A percentile compares a stretch with the other conserved stretches of the same genome.
phyloP scores from a whole-genome alignment of 2,329 filamentous ascomycete genomes.

The Microdochium trichocladiopsis region DNA sequence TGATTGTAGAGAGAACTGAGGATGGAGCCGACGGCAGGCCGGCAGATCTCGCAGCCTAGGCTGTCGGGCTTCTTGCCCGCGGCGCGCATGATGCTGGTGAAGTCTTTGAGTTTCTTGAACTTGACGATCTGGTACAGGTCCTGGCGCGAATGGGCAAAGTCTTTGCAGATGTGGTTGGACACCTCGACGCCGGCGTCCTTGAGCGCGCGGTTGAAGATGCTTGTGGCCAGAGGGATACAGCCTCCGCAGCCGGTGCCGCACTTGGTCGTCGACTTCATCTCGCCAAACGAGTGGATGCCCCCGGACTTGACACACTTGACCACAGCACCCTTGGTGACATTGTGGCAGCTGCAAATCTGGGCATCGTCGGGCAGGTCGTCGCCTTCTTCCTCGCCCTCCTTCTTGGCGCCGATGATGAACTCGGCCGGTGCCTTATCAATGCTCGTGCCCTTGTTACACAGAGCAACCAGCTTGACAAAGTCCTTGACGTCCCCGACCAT shows the following conservation, averaged over 20 bases:
- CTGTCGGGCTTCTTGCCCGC: slow-evolving; percentile 65
- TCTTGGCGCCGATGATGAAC: slow-evolving; percentile 73
- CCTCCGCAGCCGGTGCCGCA: slow-evolving; percentile 87
- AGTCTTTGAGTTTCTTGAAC: slow-evolving; percentile 67
- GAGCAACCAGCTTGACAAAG: slow-evolving; percentile 80
- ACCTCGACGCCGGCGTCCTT: slow-evolving; percentile 78
- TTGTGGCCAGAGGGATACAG: slow-evolving; percentile 81
- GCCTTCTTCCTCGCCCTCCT: slow-evolving; percentile 64
- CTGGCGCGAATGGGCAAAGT: slow-evolving; percentile 76
- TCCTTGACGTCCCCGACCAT: slow-evolving; percentile 93
- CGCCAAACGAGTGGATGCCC: slow-evolving; percentile 43
- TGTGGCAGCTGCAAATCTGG: slow-evolving; percentile 90
- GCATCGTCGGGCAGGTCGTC: slow-evolving; percentile 79
- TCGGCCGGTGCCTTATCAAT: slow-evolving; percentile 74
- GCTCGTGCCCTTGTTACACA: slow-evolving; percentile 77
- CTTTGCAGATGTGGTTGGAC: slow-evolving; percentile 77
- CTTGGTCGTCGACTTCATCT: slow-evolving; percentile 86
- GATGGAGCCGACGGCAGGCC: slow-evolving; percentile 75
- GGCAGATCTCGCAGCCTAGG: slow-evolving; percentile 82
- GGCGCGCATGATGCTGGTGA: slow-evolving; percentile 70
- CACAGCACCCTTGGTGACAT: slow-evolving; percentile 74
- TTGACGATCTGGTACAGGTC: slow-evolving; percentile 89
- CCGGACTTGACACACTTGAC: slow-evolving; percentile 40
- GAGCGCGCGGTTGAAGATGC: slow-evolving; percentile 89
- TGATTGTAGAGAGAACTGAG: slow-evolving; percentile 77